Evolutionary conservation across 805 yeast species (phyloP).

Genomic region (Metschnikowia chrysomelidarum): DNA sequence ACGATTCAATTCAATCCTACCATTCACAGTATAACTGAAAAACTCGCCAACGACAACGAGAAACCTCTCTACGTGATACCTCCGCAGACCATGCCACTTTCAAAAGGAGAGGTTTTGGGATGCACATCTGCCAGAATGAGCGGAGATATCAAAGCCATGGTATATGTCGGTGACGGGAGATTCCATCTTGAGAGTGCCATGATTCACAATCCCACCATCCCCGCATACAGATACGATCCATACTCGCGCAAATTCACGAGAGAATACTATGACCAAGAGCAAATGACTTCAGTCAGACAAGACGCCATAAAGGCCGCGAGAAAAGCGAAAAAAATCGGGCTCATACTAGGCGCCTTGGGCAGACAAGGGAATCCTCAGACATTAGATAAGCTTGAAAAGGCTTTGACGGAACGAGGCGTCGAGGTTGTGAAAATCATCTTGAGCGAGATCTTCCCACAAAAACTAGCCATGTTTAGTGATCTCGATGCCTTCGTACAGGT

Average conservation of each 20-base stretch:
- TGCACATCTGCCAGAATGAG: conserved; percentile 88
- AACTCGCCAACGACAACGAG: conserved; percentile 48
- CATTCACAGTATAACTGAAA: conserved; percentile 71
- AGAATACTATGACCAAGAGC: conserved; percentile 84
- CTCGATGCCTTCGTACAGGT: conserved; percentile 95
- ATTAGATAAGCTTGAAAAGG: conserved; percentile 59
- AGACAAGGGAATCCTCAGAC: conserved; percentile 91
- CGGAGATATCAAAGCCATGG: conserved; percentile 67
- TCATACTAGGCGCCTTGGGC: conserved; percentile 90
- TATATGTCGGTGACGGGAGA: conserved; percentile 94
- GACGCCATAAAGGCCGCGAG: conserved; percentile 69
- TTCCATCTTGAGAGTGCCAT: conserved; percentile 94
- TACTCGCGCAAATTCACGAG: conserved; percentile 87
- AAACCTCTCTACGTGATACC: conserved; percentile 64
- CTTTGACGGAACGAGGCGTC: conserved; percentile 53
- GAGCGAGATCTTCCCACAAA: conserved; percentile 91
- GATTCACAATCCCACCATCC: conserved; percentile 93
- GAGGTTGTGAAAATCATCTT: conserved; percentile 77
- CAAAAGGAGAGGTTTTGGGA: conserved; percentile 95
- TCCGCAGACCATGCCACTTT: conserved; percentile 89
- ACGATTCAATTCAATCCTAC: conserved; percentile 97
- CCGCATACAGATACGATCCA: conserved; percentile 94
- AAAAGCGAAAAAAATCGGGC: conserved; percentile 65
- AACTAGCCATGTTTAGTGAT: conserved; percentile 87
- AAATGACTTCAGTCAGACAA: conserved; percentile 69